These are phyloP conservation scores for Claviceps cyperi DNA, from an alignment of 2,329 filamentous ascomycete species.

Conservation along the genomic window DNA sequence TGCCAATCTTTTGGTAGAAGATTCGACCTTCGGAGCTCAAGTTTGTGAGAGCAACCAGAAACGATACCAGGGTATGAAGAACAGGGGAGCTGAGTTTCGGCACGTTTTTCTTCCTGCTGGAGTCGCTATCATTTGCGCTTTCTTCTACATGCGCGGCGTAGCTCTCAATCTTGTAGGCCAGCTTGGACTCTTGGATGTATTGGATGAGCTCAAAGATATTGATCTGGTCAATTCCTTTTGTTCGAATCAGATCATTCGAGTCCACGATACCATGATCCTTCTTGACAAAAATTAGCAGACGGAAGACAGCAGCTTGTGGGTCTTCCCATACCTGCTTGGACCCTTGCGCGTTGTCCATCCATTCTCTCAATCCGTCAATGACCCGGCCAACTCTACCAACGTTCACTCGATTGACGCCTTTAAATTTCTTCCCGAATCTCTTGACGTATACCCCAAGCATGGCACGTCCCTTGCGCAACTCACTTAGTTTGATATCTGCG, in stretches of 20 bases:
- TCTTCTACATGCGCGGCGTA: constrained; percentile 48
- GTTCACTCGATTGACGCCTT: constrained; percentile 83
- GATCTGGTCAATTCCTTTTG: constrained; percentile 87
- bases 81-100: constrained; percentile 28
- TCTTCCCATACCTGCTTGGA: constrained; percentile 21
- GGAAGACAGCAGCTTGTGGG: neutral
- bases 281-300: constrained; percentile 7
- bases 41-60: constrained; percentile 75
- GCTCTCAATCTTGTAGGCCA: constrained; percentile 88
- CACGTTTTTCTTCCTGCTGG: constrained; percentile 10
- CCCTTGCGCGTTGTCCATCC: constrained; percentile 42
- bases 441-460: constrained; percentile 74
- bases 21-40: constrained; percentile 57
- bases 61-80: constrained; percentile 39
- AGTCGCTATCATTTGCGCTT: constrained; percentile 30
- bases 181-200: constrained; percentile 82
- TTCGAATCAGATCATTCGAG: constrained; percentile 56
- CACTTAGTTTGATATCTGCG: constrained; percentile 55
- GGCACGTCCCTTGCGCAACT: constrained; percentile 56
- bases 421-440: constrained; percentile 76
- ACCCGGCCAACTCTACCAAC: constrained; percentile 76
- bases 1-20: constrained; percentile 40
- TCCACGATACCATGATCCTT: constrained; percentile 52
- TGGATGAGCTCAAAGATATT: constrained; percentile 79
- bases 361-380: constrained; percentile 61